Conservation (phyloP, 2,329 filamentous ascomycete species). For the Trichophyton simii region DNA sequence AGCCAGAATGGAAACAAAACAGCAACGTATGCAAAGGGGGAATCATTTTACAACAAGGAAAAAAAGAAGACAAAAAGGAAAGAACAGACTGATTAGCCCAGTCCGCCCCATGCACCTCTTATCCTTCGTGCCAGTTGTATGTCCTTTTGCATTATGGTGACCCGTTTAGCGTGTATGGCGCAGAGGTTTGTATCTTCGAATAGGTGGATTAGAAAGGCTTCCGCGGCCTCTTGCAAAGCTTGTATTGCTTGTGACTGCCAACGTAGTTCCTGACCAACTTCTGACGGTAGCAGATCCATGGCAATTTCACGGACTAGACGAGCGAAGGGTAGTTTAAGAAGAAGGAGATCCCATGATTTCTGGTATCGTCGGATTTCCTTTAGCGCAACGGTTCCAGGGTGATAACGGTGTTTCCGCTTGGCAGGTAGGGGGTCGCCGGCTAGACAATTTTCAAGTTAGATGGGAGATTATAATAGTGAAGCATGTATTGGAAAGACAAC, state of each 20-base stretch:
- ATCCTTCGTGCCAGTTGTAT: slow-evolving; percentile 82
- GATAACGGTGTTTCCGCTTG: slow-evolving; percentile 50
- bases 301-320: slow-evolving; percentile 41
- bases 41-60: not conserved
- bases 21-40: not conserved
- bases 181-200: slow-evolving; percentile 95
- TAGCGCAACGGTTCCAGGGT: slow-evolving; percentile 71
- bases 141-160: slow-evolving; percentile 97
- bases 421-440: slow-evolving; percentile 62
- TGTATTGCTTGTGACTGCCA: slow-evolving; percentile 95
- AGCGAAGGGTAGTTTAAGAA: slow-evolving; percentile 46
- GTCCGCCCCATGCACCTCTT: slow-evolving; percentile 63
- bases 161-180: slow-evolving; percentile 90
- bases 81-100: slow-evolving; percentile 34
- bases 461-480: not conserved
- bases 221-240: slow-evolving; percentile 87
- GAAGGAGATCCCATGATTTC: slow-evolving; percentile 72
- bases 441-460: slow-evolving; percentile 23
- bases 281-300: slow-evolving; percentile 46
- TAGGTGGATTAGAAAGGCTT: slow-evolving; percentile 90
- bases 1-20: not conserved
- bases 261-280: slow-evolving; percentile 55
- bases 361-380: slow-evolving; percentile 89
- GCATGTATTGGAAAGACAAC: slow-evolving; percentile 12
- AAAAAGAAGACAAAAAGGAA: not conserved